These are phyloP conservation scores for Backusella sp. DNA, from an alignment of 192 early-diverging fungal genomes.

Conservation along the genomic window DNA sequence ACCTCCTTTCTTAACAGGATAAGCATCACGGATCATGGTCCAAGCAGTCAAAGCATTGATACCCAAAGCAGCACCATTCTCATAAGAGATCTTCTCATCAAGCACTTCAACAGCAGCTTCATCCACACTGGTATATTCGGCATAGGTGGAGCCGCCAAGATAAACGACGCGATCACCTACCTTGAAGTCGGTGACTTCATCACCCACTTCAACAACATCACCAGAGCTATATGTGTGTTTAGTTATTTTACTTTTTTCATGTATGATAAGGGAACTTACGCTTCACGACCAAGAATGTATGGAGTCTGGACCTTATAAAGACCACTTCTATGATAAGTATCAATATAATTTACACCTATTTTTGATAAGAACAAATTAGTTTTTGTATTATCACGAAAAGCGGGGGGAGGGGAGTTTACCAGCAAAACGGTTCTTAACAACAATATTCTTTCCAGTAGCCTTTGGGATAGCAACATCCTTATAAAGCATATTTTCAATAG, in stretches of 20 bases:
- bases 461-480: conserved; percentile 49
- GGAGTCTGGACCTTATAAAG: conserved; percentile 70
- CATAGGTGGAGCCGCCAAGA: conserved; percentile 61
- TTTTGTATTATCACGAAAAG: not conserved
- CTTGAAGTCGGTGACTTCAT: conserved; percentile 57
- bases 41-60: conserved; percentile 87
- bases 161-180: conserved; percentile 88
- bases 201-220: conserved; percentile 74
- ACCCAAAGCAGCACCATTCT: conserved; percentile 62
- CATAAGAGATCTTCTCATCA: conserved; percentile 47
- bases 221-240: conserved; percentile 46
- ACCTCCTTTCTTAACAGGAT: conserved; percentile 61
- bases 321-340: conserved; percentile 88
- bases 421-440: conserved; percentile 66
- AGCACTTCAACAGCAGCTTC: conserved; percentile 48
- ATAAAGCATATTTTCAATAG: conserved; percentile 55
- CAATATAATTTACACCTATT: conserved; percentile 81
- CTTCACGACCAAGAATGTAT: conserved; percentile 79
- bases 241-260: not conserved
- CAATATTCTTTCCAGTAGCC: conserved; percentile 49
- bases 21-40: conserved; percentile 67
- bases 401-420: not conserved
- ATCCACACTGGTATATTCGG: conserved; percentile 68
- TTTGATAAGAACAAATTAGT: not conserved
- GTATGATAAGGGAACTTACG: conserved; percentile 16